A percentile compares a stretch with the other conserved stretches of the same genome.
These are phyloP conservation scores for Myxozyma sirexii DNA, from an alignment of 805 yeast species.

Conservation along the genomic window DNA sequence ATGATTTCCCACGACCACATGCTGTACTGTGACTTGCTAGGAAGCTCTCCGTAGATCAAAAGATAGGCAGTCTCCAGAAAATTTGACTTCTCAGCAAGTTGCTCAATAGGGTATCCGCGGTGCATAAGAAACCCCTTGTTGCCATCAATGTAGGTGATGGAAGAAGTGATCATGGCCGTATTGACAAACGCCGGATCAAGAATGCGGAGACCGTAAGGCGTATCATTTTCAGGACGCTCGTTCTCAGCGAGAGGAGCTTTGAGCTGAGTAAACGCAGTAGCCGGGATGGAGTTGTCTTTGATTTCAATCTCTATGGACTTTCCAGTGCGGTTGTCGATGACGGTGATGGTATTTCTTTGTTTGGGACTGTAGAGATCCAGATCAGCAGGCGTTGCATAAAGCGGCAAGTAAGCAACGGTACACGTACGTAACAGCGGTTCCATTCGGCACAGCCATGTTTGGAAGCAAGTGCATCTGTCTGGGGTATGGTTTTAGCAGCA, in stretches of 20 bases:
- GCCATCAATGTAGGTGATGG: slow-evolving; percentile 33
- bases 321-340: slow-evolving; percentile 34
- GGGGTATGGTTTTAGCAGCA: not conserved
- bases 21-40: slow-evolving; percentile 19
- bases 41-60: slow-evolving; percentile 33
- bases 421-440: not conserved
- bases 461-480: not conserved
- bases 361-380: slow-evolving; percentile 3
- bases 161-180: slow-evolving; percentile 33
- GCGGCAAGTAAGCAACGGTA: not conserved
- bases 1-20: slow-evolving; percentile 31
- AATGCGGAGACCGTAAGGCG: slow-evolving; percentile 32
- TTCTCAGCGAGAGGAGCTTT: slow-evolving; percentile 23
- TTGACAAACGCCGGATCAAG: slow-evolving; percentile 32
- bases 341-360: slow-evolving; percentile 27
- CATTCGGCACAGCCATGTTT: slow-evolving; percentile 6
- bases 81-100: slow-evolving; percentile 30
- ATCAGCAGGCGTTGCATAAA: not conserved
- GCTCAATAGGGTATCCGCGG: slow-evolving; percentile 34
- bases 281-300: slow-evolving; percentile 31
- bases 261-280: slow-evolving; percentile 31
- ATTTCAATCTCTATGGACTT: slow-evolving; percentile 26
- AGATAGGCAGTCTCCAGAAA: slow-evolving; percentile 33
- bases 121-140: slow-evolving; percentile 34
- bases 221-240: slow-evolving; percentile 31